Conservation (phyloP, 2,329 filamentous ascomycete species). For the Nannizzia gypsea region DNA sequence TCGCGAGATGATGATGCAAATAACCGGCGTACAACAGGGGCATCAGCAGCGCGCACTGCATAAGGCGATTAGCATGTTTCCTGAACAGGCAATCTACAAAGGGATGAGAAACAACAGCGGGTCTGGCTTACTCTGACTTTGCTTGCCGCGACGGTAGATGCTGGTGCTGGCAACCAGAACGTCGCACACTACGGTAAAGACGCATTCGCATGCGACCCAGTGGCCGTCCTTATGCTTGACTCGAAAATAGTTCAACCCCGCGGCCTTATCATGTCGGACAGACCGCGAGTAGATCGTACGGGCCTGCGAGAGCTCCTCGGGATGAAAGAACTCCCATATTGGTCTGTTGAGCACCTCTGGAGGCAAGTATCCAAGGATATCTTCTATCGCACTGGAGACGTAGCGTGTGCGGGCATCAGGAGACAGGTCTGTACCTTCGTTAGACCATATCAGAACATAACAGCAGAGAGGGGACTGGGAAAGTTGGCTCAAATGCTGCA, state of each 20-base stretch:
- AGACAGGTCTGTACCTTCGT: constrained; percentile 49
- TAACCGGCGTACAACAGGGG: constrained; percentile 63
- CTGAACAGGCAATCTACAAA: neutral
- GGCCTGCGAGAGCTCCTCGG: constrained; percentile 65
- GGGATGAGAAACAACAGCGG: neutral
- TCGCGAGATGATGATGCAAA: constrained; percentile 67
- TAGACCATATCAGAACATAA: neutral
- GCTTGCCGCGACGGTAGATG: constrained; percentile 57
- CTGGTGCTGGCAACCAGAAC: constrained; percentile 76
- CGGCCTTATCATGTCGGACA: constrained; percentile 69
- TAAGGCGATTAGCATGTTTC: neutral
- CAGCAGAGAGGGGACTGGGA: constrained; percentile 8
- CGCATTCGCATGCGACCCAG: constrained; percentile 75
- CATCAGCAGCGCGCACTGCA: constrained; percentile 62
- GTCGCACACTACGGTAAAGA: constrained; percentile 80
- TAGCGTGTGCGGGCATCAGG: constrained; percentile 69
- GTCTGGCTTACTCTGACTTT: constrained; percentile 64
- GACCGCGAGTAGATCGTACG: constrained; percentile 60
- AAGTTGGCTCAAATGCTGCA: constrained; percentile 6
- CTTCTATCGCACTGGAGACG: constrained; percentile 68
- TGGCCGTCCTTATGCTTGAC: constrained; percentile 56
- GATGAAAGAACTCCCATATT: constrained; percentile 77
- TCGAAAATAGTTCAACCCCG: constrained; percentile 67
- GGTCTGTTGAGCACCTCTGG: constrained; percentile 64
- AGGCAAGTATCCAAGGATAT: constrained; percentile 70